A percentile compares a stretch with the other conserved stretches of the same genome.
These are phyloP conservation scores for Hawksworthiomyces lignivorus DNA, from an alignment of 2,329 filamentous ascomycete genomes.

Conservation along the genomic window DNA sequence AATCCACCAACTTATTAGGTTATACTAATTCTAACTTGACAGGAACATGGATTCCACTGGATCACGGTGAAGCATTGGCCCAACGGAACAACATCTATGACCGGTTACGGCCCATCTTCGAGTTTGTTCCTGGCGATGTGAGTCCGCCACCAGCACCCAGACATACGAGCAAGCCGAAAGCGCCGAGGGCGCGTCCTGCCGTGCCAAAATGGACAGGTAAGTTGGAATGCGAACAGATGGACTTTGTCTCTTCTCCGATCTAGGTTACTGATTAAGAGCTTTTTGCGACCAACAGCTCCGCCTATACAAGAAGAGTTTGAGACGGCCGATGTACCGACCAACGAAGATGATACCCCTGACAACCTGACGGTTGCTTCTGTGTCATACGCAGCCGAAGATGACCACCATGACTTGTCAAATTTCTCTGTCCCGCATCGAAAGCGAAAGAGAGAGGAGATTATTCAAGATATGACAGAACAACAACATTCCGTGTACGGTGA, in stretches of 20 bases:
- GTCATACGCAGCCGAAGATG: slow-evolving; percentile 75
- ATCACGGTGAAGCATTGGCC: slow-evolving; percentile 72
- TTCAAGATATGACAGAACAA: slow-evolving; percentile 62
- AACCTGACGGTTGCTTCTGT: slow-evolving; percentile 77
- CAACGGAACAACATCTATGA: slow-evolving; percentile 81
- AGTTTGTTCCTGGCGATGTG: slow-evolving; percentile 74
- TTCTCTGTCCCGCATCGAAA: slow-evolving; percentile 57
- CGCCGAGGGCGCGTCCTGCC: slow-evolving; percentile 54
- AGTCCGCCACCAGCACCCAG: slow-evolving; percentile 92
- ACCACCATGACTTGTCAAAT: slow-evolving; percentile 64
- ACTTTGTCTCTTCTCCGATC: too few species aligned
- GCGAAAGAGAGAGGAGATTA: slow-evolving; percentile 63
- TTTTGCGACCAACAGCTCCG: slow-evolving; percentile 23
- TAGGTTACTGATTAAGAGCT: too few species aligned
- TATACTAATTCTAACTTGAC: too few species aligned
- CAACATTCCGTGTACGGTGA: slow-evolving; percentile 89
- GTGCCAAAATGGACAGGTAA: slow-evolving; percentile 53
- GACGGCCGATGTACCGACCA: slow-evolving; percentile 51
- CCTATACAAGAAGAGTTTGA: slow-evolving; percentile 56
- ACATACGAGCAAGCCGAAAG: slow-evolving; percentile 81
- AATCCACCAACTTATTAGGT: too few species aligned
- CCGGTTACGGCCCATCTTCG: slow-evolving; percentile 78
- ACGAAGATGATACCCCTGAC: slow-evolving; percentile 75
- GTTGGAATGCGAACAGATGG: too few species aligned
- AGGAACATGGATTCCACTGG: slow-evolving; percentile 95